These are phyloP conservation scores for Talaromyces sp. DNA, from an alignment of 2,329 filamentous ascomycete species.

Conservation along the genomic window DNA sequence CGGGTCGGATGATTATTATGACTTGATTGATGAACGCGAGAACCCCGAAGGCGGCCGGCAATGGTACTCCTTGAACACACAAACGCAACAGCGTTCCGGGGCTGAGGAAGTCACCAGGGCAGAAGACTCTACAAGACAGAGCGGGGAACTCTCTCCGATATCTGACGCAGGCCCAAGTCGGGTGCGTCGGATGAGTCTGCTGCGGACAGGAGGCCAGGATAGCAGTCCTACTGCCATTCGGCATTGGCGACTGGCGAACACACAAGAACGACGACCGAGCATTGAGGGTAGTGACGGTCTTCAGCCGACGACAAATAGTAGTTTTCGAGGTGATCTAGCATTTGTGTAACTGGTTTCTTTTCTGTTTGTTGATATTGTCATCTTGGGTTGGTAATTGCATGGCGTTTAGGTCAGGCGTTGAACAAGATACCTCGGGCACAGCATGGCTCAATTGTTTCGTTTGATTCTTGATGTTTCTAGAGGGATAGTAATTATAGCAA, in stretches of 20 bases:
- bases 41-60: constrained; percentile 20
- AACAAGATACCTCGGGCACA: constrained; percentile 11
- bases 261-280: constrained; percentile 20
- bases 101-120: constrained; percentile 9
- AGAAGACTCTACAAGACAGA: neutral
- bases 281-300: constrained; percentile 20
- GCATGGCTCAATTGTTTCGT: neutral
- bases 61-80: constrained; percentile 24
- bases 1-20: constrained; percentile 22
- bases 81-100: constrained; percentile 15
- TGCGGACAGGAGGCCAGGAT: constrained; percentile 22
- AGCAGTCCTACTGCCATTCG: constrained; percentile 19
- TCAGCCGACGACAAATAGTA: constrained; percentile 23
- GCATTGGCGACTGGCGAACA: constrained; percentile 21
- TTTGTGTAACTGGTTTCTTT: constrained; percentile 26
- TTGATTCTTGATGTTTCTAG: neutral
- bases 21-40: constrained; percentile 23
- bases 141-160: neutral
- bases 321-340: constrained; percentile 28
- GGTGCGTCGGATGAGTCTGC: constrained; percentile 24
- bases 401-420: constrained; percentile 10
- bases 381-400: neutral
- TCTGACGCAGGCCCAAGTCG: constrained; percentile 2
- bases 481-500: neutral
- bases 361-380: neutral